Base-by-base conservation (phyloP, 2,329 filamentous ascomycete species). In the Nothomitra cinnamomea region DNA sequence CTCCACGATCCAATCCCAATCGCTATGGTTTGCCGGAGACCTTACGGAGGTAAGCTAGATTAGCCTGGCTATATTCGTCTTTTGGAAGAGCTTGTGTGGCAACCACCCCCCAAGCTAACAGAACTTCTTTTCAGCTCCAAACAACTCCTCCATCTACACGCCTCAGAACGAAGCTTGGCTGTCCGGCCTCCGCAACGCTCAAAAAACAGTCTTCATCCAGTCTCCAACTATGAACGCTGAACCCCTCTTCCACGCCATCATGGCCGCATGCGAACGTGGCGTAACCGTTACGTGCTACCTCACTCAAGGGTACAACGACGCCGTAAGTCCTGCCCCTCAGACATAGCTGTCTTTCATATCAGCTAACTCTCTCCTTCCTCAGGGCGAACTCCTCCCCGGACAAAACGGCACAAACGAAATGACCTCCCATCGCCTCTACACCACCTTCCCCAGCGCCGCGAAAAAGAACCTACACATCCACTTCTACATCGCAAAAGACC, bases 141-240 rank as follows among this genome's bases (percentile, higher is more conserved):
- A 78, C 58, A 77, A 82, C 54, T 69, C 71, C 17, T 79, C 74
- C 17, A 68, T 80, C 1, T 70, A 75, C 50, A 81, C 79, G 1
- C 85, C 85, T 0, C 85, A 90, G 60, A 88, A 90, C 60, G 82
- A 80, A 51, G 82, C 80, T 0, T 89, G 82, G 76, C 67, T 88
- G 0, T 83, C 83, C 0, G 75, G 81, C 1, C 72, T 89, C 6
- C 72, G 79, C 1, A 76, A 87, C 59, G 83, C 84, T 0, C 65
- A 71, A 53, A 67, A 68, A 12, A 73, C 68, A 25, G 74, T 89
- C n/a, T 87, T 89, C 60, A 87, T 90, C 55, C 83, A 89, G 63
- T 82, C 83, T 0, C 85, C 85, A 0, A 83, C 86, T 21, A 72
- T 90, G 38, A 90, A 90, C 60, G 83, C 85, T 0, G 75, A 77